Evolutionary conservation across 768 basidiomycete genomes (phyloP).

Genomic region (Clitopilus hobsonii): DNA sequence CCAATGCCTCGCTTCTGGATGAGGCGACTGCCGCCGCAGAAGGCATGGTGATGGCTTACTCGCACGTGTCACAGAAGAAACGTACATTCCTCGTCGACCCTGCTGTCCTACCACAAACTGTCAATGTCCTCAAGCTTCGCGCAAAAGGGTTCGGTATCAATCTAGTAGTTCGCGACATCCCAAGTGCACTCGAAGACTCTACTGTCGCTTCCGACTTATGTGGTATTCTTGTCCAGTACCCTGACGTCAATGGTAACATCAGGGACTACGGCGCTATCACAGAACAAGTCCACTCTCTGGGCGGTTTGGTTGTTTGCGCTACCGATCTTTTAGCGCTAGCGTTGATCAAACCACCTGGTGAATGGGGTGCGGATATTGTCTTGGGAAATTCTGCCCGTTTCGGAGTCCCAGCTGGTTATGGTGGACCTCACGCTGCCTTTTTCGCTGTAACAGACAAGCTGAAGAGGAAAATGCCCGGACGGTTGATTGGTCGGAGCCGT

Average conservation of each 20-base stretch:
- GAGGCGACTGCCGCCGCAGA: constrained; percentile 95
- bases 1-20: constrained; percentile 93
- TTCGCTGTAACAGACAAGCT: constrained; percentile 90
- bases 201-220: constrained; percentile 60
- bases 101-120: constrained; percentile 82
- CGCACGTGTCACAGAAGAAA: constrained; percentile 63
- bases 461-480: constrained; percentile 98
- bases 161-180: constrained; percentile 63
- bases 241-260: constrained; percentile 82
- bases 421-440: constrained; percentile 96
- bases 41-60: constrained; percentile 93
- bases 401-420: constrained; percentile 95
- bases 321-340: constrained; percentile 93
- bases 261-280: constrained; percentile 68
- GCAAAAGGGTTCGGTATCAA: constrained; percentile 93
- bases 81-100: constrained; percentile 81
- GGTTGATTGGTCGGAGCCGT: constrained; percentile 86
- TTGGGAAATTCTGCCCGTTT: constrained; percentile 95
- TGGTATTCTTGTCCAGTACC: constrained; percentile 92
- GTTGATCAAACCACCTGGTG: constrained; percentile 91
- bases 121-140: constrained; percentile 84
- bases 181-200: constrained; percentile 45
- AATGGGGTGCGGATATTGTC: constrained; percentile 98
- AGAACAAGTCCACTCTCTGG: constrained; percentile 60
- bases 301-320: constrained; percentile 82